These are phyloP conservation scores for Acer yangbiense DNA, from an alignment of 345 rosid genomes.

Conservation along the genomic window DNA sequence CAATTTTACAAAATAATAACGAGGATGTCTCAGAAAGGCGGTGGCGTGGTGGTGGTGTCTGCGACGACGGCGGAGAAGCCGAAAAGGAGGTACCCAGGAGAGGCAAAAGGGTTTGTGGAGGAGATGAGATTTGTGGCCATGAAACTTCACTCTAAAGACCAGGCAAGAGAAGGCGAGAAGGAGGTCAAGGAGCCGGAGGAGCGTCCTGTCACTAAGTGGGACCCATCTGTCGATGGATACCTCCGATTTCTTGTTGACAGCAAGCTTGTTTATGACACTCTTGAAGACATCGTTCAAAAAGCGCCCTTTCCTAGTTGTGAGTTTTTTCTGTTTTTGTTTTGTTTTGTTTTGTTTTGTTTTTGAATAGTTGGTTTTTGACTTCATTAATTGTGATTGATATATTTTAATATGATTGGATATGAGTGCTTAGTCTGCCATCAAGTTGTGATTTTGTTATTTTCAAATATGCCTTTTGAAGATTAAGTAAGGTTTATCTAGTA, in stretches of 20 bases:
- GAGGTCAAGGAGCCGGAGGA: slow-evolving; percentile 74
- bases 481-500: background rate
- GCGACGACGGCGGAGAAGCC: slow-evolving; percentile 77
- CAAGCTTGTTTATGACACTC: slow-evolving; percentile 89
- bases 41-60: slow-evolving; percentile 30
- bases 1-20: slow-evolving; percentile 14
- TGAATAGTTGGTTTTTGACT: too few relatives aligned
- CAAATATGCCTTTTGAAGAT: too few relatives aligned
- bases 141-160: slow-evolving; percentile 85
- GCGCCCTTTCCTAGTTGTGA: slow-evolving; percentile 76
- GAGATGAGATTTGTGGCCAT: slow-evolving; percentile 99
- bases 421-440: background rate
- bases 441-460: too few relatives aligned
- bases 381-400: background rate
- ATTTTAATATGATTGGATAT: background rate
- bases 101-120: slow-evolving; percentile 95
- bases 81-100: slow-evolving; percentile 74
- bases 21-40: slow-evolving; percentile 45
- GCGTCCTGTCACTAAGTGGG: slow-evolving; percentile 63
- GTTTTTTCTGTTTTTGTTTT: slow-evolving; percentile 27
- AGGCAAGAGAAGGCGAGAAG: slow-evolving; percentile 90
- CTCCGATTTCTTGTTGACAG: slow-evolving; percentile 87
- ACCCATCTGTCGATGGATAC: slow-evolving; percentile 81
- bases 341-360: too few relatives aligned
- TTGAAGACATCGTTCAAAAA: slow-evolving; percentile 66